Evolutionary conservation across 2,329 filamentous ascomycete genomes (phyloP).

Genomic region (Parastagonospora avenae): DNA sequence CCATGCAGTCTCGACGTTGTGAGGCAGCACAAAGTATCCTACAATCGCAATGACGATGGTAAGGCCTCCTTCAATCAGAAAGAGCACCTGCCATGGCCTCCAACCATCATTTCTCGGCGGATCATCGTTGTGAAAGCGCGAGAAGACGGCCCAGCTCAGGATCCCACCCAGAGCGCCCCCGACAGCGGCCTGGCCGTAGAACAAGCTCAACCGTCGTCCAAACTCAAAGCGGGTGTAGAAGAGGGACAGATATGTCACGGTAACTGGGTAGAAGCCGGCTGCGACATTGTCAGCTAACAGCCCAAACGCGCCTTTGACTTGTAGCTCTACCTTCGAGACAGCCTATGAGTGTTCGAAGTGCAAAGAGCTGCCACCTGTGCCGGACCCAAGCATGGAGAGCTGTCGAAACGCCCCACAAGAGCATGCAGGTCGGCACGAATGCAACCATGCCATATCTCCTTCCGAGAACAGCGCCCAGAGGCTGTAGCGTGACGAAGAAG

Average conservation of each 20-base stretch:
- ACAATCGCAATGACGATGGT: slow-evolving; percentile 54
- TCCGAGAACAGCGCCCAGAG: slow-evolving; percentile 62
- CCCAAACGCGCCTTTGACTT: not conserved
- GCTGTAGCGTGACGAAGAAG: slow-evolving; percentile 64
- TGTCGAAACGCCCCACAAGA: slow-evolving; percentile 58
- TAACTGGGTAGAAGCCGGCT: slow-evolving; percentile 65
- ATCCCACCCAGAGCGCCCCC: slow-evolving; percentile 63
- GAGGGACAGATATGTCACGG: slow-evolving; percentile 62
- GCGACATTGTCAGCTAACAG: slow-evolving; percentile 17
- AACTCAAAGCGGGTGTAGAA: slow-evolving; percentile 66
- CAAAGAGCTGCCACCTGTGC: slow-evolving; percentile 54
- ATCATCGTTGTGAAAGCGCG: slow-evolving; percentile 40
- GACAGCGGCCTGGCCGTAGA: slow-evolving; percentile 63
- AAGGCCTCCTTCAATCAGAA: slow-evolving; percentile 55
- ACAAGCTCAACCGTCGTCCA: slow-evolving; percentile 58
- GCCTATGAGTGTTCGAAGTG: slow-evolving; percentile 53
- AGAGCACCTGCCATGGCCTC: slow-evolving; percentile 58
- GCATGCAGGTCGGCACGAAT: slow-evolving; percentile 65
- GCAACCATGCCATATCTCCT: slow-evolving; percentile 60
- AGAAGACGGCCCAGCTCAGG: slow-evolving; percentile 58
- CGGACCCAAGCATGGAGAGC: slow-evolving; percentile 55
- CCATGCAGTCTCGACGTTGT: slow-evolving; percentile 57
- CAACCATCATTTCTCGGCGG: slow-evolving; percentile 31
- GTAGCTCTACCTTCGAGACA: slow-evolving; percentile 49
- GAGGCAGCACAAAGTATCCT: slow-evolving; percentile 58